Percentiles rank a stretch among this genome's conserved stretches.
These are phyloP conservation scores for Tricharina praecox DNA, from an alignment of 495 filamentous ascomycete species.

Conservation along the genomic window DNA sequence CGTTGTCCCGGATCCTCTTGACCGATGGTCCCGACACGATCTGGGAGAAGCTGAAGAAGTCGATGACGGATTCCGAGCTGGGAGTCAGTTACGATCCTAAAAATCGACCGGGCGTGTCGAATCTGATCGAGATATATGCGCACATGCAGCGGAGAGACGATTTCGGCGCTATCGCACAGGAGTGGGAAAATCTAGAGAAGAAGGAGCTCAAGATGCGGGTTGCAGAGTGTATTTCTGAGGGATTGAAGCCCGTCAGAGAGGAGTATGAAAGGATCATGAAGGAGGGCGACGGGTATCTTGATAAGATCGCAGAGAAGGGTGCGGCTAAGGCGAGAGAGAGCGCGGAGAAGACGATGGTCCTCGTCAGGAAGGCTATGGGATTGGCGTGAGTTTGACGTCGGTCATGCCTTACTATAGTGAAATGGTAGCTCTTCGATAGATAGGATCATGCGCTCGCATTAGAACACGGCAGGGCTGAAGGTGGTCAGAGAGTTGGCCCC, in stretches of 20 bases:
- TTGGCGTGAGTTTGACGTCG: conserved; percentile 24
- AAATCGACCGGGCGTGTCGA: conserved; percentile 64
- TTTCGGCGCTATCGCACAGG: conserved; percentile 40
- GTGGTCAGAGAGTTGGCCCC: too few relatives aligned
- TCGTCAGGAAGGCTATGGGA: conserved; percentile 46
- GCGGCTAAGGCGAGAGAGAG: conserved; percentile 42
- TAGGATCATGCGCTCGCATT: too few relatives aligned
- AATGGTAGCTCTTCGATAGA: too few relatives aligned
- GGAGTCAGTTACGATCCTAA: conserved; percentile 54
- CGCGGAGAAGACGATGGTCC: conserved; percentile 49
- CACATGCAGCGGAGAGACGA: conserved; percentile 38
- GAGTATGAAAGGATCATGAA: conserved; percentile 36
- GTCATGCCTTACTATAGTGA: too few relatives aligned
- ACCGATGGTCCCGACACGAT: conserved; percentile 50
- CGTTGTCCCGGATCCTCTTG: conserved; percentile 61
- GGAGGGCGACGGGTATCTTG: conserved; percentile 37
- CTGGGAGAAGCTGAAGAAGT: conserved; percentile 44
- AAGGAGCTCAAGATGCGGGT: conserved; percentile 50
- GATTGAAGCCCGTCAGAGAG: conserved; percentile 44
- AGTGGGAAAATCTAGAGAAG: conserved; percentile 30
- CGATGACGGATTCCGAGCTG: conserved; percentile 57
- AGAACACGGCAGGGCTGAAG: too few relatives aligned
- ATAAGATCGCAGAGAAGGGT: conserved; percentile 43
- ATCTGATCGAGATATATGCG: conserved; percentile 60
- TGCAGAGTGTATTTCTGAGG: conserved; percentile 35